phyloP scores from a whole-genome alignment of 768 basidiomycete species.

The Boletus rubescentipes region DNA sequence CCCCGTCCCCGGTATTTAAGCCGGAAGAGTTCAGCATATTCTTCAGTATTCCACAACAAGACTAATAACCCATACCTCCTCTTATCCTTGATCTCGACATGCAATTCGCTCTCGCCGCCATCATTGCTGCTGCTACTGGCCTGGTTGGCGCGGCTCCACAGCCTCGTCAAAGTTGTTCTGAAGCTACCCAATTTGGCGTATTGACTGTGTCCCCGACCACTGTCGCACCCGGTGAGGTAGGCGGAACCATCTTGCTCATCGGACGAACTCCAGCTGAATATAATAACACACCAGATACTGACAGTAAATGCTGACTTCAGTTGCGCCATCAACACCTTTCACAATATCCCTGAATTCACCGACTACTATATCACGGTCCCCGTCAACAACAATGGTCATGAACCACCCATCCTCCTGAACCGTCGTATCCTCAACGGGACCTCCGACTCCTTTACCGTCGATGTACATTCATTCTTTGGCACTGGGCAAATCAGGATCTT shows the following conservation, averaged over 20 bases:
- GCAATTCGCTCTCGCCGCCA: slow-evolving; percentile 14
- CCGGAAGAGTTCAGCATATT: not conserved
- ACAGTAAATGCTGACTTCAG: slow-evolving; percentile 24
- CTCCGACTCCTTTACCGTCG: slow-evolving; percentile 16
- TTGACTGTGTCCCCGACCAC: slow-evolving; percentile 20
- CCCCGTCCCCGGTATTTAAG: slow-evolving; percentile 13
- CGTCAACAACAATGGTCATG: slow-evolving; percentile 29
- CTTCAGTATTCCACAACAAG: not conserved
- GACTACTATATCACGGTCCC: slow-evolving; percentile 37
- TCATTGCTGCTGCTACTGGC: slow-evolving; percentile 10
- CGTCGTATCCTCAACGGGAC: slow-evolving; percentile 18
- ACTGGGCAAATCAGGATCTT: too few species aligned
- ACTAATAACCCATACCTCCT: not conserved
- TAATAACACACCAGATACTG: slow-evolving; percentile 13
- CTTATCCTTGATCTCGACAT: slow-evolving; percentile 8
- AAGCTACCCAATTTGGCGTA: slow-evolving; percentile 22
- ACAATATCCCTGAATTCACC: slow-evolving; percentile 23
- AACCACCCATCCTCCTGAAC: slow-evolving; percentile 30
- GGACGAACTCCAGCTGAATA: slow-evolving; percentile 1
- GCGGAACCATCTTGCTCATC: not conserved
- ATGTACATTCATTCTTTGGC: slow-evolving; percentile 6
- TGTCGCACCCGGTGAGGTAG: slow-evolving; percentile 26
- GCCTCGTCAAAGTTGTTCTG: slow-evolving; percentile 21
- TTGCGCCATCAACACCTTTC: slow-evolving; percentile 24
- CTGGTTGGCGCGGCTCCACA: slow-evolving; percentile 20